Evolutionary conservation across 495 filamentous ascomycete genomes (phyloP).

Genomic region (Hypoxylon cercidicola): DNA sequence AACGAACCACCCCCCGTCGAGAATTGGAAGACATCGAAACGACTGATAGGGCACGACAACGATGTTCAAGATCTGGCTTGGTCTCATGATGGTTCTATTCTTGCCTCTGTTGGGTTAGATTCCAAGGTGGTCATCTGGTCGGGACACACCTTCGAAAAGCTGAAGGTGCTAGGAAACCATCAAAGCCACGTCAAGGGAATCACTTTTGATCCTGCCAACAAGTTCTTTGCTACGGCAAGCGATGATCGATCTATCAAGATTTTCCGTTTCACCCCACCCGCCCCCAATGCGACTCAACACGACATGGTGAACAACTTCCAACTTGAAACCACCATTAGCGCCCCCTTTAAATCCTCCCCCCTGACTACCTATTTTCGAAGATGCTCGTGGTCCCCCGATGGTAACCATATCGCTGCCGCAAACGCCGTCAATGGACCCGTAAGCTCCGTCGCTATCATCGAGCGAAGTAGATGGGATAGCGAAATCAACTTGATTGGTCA

Average conservation of each 20-base stretch:
- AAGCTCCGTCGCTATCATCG: conserved; percentile 95
- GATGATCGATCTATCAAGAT: conserved; percentile 98
- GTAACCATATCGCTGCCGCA: conserved; percentile 94
- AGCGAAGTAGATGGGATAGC: conserved; percentile 90
- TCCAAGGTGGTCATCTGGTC: conserved; percentile 99
- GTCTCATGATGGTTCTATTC: conserved; percentile 93
- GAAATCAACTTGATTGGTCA: conserved; percentile 98
- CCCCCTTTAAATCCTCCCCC: conserved; percentile 87
- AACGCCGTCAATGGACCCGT: conserved; percentile 98
- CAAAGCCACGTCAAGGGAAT: conserved; percentile 98
- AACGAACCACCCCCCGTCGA: conserved; percentile 94
- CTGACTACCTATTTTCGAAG: conserved; percentile 96
- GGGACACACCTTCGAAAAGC: conserved; percentile 95
- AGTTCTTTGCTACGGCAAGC: conserved; percentile 97
- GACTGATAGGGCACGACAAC: conserved; percentile 96
- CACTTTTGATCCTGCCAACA: conserved; percentile 98
- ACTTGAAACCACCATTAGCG: conserved; percentile 84
- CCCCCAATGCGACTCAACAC: conserved; percentile 90
- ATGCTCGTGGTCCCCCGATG: conserved; percentile 97
- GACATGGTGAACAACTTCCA: conserved; percentile 96
- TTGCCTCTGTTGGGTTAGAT: conserved; percentile 96
- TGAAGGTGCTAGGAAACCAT: conserved; percentile 90
- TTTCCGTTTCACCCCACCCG: conserved; percentile 90
- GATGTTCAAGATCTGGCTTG: conserved; percentile 98
- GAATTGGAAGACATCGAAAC: conserved; percentile 93